These are phyloP conservation scores for Termitomyces sp. DNA, from an alignment of 768 basidiomycete species.

Conservation along the genomic window DNA sequence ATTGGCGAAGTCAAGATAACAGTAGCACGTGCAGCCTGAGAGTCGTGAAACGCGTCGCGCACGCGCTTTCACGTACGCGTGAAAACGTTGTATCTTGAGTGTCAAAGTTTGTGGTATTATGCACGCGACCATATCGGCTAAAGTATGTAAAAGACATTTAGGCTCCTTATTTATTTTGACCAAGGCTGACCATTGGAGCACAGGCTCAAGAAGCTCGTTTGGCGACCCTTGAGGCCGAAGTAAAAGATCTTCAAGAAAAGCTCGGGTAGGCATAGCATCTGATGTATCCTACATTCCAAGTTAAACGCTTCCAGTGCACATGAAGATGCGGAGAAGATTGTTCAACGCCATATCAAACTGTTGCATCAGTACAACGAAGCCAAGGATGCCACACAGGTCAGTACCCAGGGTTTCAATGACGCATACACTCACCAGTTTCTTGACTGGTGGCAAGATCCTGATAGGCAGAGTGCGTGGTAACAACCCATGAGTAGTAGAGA, in stretches of 20 bases:
- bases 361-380: conserved; percentile 77
- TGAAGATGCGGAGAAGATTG: conserved; percentile 22
- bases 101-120: too few relatives aligned
- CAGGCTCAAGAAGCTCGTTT: conserved; percentile 23
- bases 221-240: conserved; percentile 20
- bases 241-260: conserved; percentile 18
- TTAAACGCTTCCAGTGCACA: conserved; percentile 12
- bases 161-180: not conserved
- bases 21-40: too few relatives aligned
- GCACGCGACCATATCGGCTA: conserved; percentile 22
- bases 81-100: too few relatives aligned
- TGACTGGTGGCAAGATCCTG: conserved; percentile 44
- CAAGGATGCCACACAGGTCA: conserved; percentile 77
- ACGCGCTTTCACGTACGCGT: too few relatives aligned
- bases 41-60: too few relatives aligned
- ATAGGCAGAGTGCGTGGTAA: conserved; percentile 61
- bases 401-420: conserved; percentile 1
- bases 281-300: not conserved
- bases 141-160: conserved; percentile 10
- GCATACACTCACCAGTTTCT: not conserved
- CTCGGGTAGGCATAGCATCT: conserved; percentile 19
- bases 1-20: too few relatives aligned
- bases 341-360: conserved; percentile 63
- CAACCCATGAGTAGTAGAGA: not conserved
- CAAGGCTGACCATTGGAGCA: not conserved